Evolutionary conservation across 192 early-diverging fungal species (phyloP).

Genomic region (Backusella macrospora): DNA sequence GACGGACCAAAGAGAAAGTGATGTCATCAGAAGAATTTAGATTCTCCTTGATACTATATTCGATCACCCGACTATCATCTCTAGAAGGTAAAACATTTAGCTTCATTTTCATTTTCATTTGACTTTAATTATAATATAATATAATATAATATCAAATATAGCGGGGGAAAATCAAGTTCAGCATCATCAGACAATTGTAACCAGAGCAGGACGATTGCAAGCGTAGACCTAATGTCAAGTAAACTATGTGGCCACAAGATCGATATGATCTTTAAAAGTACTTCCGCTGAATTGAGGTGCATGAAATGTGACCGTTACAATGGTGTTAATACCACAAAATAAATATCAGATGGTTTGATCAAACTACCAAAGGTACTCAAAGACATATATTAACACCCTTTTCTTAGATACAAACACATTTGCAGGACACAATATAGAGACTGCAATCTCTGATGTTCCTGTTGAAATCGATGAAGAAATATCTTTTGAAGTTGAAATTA

Average conservation of each 20-base stretch:
- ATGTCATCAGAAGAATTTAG: neutral
- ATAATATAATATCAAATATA: neutral
- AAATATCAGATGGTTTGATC: neutral
- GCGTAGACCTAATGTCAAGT: neutral
- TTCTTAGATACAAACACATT: neutral
- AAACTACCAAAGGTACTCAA: neutral
- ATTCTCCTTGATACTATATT: neutral
- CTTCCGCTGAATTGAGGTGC: neutral
- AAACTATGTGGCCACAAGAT: neutral
- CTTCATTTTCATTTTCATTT: neutral
- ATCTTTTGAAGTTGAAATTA: neutral
- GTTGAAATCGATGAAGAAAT: neutral
- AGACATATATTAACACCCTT: constrained; percentile 2
- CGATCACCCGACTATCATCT: neutral
- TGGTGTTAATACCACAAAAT: neutral
- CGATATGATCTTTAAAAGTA: neutral
- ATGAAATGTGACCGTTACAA: neutral
- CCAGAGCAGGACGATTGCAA: neutral
- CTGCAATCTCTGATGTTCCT: neutral
- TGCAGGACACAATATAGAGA: no score
- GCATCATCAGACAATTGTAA: neutral
- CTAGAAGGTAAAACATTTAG: constrained; percentile 3
- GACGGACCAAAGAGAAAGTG: neutral
- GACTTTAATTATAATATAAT: no score
- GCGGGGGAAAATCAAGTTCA: neutral